Evolutionary conservation across 768 basidiomycete species (phyloP).

Genomic region (Leccinum barrowsii): DNA sequence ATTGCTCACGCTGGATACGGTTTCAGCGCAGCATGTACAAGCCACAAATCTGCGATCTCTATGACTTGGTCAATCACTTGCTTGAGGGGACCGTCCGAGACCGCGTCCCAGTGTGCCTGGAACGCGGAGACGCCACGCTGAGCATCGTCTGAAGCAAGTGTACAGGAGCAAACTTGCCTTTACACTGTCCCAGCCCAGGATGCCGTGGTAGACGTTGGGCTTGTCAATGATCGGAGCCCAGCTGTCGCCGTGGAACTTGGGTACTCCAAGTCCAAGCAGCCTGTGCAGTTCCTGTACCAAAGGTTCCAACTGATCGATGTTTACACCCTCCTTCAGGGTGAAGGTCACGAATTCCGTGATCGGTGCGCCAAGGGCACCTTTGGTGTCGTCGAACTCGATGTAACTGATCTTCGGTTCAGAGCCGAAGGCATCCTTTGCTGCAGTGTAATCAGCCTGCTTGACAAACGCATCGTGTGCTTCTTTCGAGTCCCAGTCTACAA

Average conservation of each 20-base stretch:
- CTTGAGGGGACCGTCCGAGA: constrained; percentile 26
- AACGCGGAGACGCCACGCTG: background rate
- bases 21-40: constrained; percentile 29
- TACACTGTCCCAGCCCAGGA: constrained; percentile 38
- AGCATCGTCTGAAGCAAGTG: background rate
- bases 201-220: constrained; percentile 23
- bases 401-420: constrained; percentile 15
- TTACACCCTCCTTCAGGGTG: constrained; percentile 24
- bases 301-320: constrained; percentile 16
- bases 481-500: constrained; percentile 27
- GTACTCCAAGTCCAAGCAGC: constrained; percentile 15
- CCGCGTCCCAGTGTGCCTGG: constrained; percentile 36
- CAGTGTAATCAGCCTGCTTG: constrained; percentile 7
- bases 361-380: constrained; percentile 21
- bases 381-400: constrained; percentile 22
- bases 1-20: constrained; percentile 3
- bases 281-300: constrained; percentile 23
- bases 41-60: constrained; percentile 27
- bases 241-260: constrained; percentile 28
- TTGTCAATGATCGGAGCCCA: constrained; percentile 24
- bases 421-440: constrained; percentile 7
- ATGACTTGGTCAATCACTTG: constrained; percentile 26
- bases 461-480: constrained; percentile 13
- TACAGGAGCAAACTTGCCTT: constrained; percentile 18
- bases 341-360: constrained; percentile 35